phyloP scores from a whole-genome alignment of 2,329 filamentous ascomycete genomes.

The Fonsecaea monophora region DNA sequence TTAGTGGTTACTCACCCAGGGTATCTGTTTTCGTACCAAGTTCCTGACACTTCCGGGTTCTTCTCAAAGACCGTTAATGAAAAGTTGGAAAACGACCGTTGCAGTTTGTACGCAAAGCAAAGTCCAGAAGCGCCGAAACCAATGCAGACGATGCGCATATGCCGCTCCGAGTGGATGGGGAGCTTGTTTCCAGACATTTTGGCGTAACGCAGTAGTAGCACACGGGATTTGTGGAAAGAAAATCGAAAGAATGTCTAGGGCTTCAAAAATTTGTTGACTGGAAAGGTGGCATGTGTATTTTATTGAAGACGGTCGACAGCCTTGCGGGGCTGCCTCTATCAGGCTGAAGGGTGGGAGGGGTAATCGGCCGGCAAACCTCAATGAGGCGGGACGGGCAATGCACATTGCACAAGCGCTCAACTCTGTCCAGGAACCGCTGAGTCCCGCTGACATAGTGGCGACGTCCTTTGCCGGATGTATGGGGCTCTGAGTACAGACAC shows the following conservation, averaged over 20 bases:
- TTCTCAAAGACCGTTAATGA: conserved; percentile 53
- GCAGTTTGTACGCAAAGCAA: conserved; percentile 31
- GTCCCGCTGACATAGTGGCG: neutral
- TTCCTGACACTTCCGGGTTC: conserved; percentile 49
- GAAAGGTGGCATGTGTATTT: neutral
- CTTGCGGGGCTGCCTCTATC: neutral
- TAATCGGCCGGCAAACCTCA: neutral
- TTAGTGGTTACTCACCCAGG: conserved; percentile 4
- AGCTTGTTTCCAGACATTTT: neutral
- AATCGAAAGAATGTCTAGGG: neutral
- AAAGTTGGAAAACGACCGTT: conserved; percentile 38
- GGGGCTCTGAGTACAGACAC: neutral
- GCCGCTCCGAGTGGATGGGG: conserved; percentile 15
- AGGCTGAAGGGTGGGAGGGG: neutral
- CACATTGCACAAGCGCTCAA: neutral
- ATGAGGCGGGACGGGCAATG: neutral
- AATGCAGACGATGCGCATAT: conserved; percentile 32
- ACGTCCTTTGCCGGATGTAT: neutral
- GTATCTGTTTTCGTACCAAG: conserved; percentile 51
- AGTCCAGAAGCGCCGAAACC: conserved; percentile 33
- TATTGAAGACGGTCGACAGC: neutral
- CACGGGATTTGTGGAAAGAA: neutral
- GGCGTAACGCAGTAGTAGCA: neutral
- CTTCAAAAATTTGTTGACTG: neutral
- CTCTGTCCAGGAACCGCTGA: neutral